Evolutionary conservation across 2,329 filamentous ascomycete species (phyloP).

Genomic region (Fusarium bulbicola): DNA sequence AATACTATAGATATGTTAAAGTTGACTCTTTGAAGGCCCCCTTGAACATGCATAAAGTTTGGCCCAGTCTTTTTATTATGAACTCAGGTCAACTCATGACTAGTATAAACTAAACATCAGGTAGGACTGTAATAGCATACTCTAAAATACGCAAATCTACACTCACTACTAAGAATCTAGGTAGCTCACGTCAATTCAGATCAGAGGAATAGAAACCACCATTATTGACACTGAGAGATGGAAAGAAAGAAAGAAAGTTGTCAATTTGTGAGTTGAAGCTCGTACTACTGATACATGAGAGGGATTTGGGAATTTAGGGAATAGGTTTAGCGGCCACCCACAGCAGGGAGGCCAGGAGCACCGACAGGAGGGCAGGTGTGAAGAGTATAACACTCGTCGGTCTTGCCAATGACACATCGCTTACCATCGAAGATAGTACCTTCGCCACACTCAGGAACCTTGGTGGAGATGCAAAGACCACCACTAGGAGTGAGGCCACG

Average conservation of each 20-base stretch:
- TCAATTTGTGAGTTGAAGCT: not conserved
- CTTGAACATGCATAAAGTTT: not conserved
- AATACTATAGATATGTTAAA: not conserved
- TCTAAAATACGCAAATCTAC: not conserved
- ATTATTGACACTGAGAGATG: no score
- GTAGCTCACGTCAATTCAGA: rapidly evolving
- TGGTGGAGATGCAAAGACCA: not conserved
- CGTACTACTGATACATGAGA: not conserved
- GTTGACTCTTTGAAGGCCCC: rapidly evolving
- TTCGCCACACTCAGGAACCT: not conserved
- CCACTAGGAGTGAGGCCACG: not conserved
- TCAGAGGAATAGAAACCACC: not conserved
- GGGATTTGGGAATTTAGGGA: no score
- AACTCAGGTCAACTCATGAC: no score
- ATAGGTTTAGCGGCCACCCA: not conserved
- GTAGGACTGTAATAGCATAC: not conserved
- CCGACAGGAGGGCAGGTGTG: conserved; percentile 9
- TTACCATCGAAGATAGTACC: conserved; percentile 17
- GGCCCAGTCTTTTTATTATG: rapidly evolving
- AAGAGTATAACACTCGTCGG: conserved; percentile 11
- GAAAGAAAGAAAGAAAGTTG: not conserved
- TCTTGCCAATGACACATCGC: conserved; percentile 10
- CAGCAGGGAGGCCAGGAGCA: not conserved
- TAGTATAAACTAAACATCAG: not conserved
- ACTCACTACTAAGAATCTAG: not conserved